These are phyloP conservation scores for Clarkia xantiana DNA, from an alignment of 345 rosid genomes.

Conservation along the genomic window DNA sequence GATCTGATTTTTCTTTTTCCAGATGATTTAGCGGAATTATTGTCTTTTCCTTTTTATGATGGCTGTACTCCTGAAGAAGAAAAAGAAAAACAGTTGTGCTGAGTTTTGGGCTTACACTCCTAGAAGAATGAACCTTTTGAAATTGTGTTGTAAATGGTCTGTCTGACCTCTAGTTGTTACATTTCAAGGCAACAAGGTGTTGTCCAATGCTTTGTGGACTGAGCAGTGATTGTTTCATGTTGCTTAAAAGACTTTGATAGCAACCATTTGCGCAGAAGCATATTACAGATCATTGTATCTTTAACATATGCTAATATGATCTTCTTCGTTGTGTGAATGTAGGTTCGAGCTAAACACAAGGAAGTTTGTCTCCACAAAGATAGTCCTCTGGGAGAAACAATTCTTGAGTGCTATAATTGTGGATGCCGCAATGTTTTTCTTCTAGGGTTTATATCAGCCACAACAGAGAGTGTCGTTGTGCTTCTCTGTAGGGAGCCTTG, in stretches of 20 bases:
- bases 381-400: constrained; percentile 97
- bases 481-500: constrained; percentile 99
- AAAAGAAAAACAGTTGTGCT: no score
- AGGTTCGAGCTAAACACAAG: constrained; percentile 98
- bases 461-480: constrained; percentile 97
- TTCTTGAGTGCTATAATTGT: constrained; percentile 97
- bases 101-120: no score
- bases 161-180: no score
- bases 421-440: constrained; percentile 98
- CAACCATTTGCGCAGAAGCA: no score
- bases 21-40: not conserved
- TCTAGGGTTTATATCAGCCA: constrained; percentile 96
- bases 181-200: no score
- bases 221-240: no score
- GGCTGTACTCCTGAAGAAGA: no score
- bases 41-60: not conserved
- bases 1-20: not conserved
- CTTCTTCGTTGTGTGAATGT: constrained; percentile 1
- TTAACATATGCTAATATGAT: not conserved
- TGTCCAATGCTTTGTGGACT: no score
- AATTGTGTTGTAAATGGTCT: no score
- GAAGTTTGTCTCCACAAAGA: constrained; percentile 99
- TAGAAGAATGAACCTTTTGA: no score
- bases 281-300: not conserved
- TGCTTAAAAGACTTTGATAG: no score